Evolutionary conservation across 306 rosid species (phyloP), one percentile per base, ranked within the genome.

Genomic region (Mimosa pudica): DNA sequence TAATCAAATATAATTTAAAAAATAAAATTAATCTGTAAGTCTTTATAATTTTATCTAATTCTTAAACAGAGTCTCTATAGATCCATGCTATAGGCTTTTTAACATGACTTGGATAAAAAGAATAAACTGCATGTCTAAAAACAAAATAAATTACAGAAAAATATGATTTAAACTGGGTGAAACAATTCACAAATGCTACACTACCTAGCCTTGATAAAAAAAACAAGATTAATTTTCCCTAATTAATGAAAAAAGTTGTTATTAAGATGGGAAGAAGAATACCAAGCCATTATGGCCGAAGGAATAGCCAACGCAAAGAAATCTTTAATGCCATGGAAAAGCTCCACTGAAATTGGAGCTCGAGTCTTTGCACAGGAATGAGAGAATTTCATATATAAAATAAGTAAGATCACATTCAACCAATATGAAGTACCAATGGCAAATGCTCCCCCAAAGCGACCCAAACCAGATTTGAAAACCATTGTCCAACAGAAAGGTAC

Each of bases 401-500:
- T 24, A 17, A 55, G 62, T n/a, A 55, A 55, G 30, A 55, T n/a
- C 30, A 7, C 30, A 55, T 55, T 55, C 62, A 55, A 55, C 60
- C 62, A 55, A 55, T 55, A 55, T 17, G 62, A 55, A 55, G 14
- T 7, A n/a, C 62, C 62, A 55, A 55, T 55, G 30, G 62, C 62
- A 55, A 55, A 55, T 0, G 62, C 62, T 55, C 62, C 62, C 17
- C 62, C 62, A n/a, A n/a, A 55, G 0, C 62, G 62, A 7, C 30
- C 62, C 62, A 55, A 17, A 6, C 60, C 62, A n/a, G 62, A 55
- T 55, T 55, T 55, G 2, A 55, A 55, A 55, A 55, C 32, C 30
- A 55, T 6, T 7, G 51, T 35, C 98, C 98, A 94, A 79, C 93
- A 88, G n/a, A 89, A 58, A 60, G 87, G 85, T 12, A 92, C 61